Evolutionary conservation across 2,329 filamentous ascomycete genomes (phyloP), one percentile per base, ranked within the genome.

Genomic region (Trichoderma citrinoviride): DNA sequence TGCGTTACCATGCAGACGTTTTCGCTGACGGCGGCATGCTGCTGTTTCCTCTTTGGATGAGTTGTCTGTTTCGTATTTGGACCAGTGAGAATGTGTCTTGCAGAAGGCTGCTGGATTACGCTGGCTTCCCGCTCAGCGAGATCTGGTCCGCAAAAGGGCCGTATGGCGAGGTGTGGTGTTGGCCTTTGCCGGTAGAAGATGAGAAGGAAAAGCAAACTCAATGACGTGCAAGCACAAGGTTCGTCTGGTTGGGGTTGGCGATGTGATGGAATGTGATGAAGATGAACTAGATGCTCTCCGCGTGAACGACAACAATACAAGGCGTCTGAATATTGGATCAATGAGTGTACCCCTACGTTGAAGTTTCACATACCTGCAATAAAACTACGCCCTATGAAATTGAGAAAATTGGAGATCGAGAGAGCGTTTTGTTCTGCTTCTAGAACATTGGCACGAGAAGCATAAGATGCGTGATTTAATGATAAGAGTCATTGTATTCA

Each of bases 101-200:
- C n/a, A n/a, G n/a, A 17, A 43, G 2, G 17, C 7, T 1, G 29
- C 10, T 41, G 44, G 15, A 15, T 44, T 12, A 29, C 40, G 53
- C 33, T 41, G 41, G 41, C 19, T 44, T n/a, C n/a, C 40, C 40
- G 40, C 55, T 10, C 43, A 29, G 41, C n/a, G 21, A 44, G 21
- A 37, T 19, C 55, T 53, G 37, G 46, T 52, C 58, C 47, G 58
- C 58, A 61, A 53, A 61, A 53, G 58, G 47, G n/a, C 47, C 58
- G 47, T 52, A 61, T 53, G 10, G 25, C 19, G 12, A 19, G 43
- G 15, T 17, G 27, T 21, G n/a, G n/a, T 17, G 21, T 37, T 43
- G 25, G 56, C 56, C 19, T 49, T 49, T 8, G 27, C n/a, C 15
- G 25, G 33, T 37, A 14, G 33, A 12, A 37, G 10, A 25, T 8